Base-by-base conservation (phyloP, 2,329 filamentous ascomycete species). In the Paracoccidioides brasiliensis region DNA sequence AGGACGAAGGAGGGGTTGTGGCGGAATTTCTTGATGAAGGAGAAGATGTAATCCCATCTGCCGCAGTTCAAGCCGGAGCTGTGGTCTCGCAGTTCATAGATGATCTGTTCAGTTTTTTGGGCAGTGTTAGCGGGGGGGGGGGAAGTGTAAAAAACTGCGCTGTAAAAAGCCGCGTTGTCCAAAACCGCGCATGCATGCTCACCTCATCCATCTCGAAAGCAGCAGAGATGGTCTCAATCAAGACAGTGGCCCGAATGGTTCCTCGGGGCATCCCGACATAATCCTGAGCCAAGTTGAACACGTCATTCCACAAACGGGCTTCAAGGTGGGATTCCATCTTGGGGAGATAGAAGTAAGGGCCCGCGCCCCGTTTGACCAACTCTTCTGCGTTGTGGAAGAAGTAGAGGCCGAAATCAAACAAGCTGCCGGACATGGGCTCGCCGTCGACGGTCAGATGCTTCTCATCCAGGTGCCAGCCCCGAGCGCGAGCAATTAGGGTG, bases 21-120 rank as follows among this genome's bases (percentile, higher is more conserved):
- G 70, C 93, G 88, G 86, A 97, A 95, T 74, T 95, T 95, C 82
- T 98, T 98, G 79, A 98, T 97, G 69, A 91, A 89, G 72, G 86
- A 93, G 80, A 98, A 98, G 76, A 98, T 97, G 80, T 98, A 98
- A 71, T 98, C 93, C 93, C 93, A 98, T 64, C 93, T 86, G 61
- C 93, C 93, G 74, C 93, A 97, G 83, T 98, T 98, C 67, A 98
- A 82, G 50, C 93, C 93, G 5, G 91, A 86, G 71, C 85, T 91
- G 79, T 98, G 93, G 69, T 97, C 91, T 58, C 93, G 86, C 63
- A 98, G 85, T 78, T 97, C 93, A 74, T 96, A 98, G 75, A 98
- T 97, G 74, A 98, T 97, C 83, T 78, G 56, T 4, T 5, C 28
- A 15, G 28, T 8, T 49, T 33, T 46, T 8, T 5, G 15, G 5